Base-by-base conservation (phyloP, 202 grass and related monocot species). In the Zizania palustris region DNA sequence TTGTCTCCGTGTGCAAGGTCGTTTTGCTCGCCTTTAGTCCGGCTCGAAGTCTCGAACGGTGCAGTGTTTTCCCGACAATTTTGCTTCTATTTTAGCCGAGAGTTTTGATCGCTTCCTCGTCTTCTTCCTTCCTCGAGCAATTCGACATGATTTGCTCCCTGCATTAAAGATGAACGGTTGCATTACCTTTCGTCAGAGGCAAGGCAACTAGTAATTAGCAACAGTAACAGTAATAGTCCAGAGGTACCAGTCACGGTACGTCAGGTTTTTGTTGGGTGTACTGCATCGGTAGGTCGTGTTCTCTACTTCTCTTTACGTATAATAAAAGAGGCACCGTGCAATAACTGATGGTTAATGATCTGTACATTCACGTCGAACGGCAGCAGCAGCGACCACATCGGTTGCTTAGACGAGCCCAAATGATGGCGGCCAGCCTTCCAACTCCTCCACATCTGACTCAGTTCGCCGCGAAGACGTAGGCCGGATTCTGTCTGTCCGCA, bases 1-100 rank as follows among this genome's bases (percentile, higher is more conserved):
- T 84, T 76, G 81, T 76, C 76, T 39, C 21, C 48, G 54, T 16
- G 80, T 51, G 63, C 63, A 45, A 75, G 8, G 11, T 8, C 0
- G 33, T 19, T 21, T 4, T 36, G 9, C 3, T 4, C 0, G 1
- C 1, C 3, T 41, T 21, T 14, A 0, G 3, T 33, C 5, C 6
- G 16, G 39, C 19, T 60, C 28, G 28, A 28, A 28, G 28, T 28
- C 28, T 28, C 28, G 22, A 11, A 40, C 16, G 15, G 54, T n/a
- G 55, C 66, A 40, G 37, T 38, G 11, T 71, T 51, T 51, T 53
- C 78, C 54, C 13, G 18, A 42, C 0, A 42, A 64, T 18, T 54
- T 50, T 36, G 21, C 45, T 69, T 38, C 39, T 36, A 11, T 58
- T 43, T 5, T 37, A 0, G 45, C 11, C 19, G 49, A 21, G 44